Conservation (phyloP, 2,329 filamentous ascomycete species). For the Penicillium sumatraense region DNA sequence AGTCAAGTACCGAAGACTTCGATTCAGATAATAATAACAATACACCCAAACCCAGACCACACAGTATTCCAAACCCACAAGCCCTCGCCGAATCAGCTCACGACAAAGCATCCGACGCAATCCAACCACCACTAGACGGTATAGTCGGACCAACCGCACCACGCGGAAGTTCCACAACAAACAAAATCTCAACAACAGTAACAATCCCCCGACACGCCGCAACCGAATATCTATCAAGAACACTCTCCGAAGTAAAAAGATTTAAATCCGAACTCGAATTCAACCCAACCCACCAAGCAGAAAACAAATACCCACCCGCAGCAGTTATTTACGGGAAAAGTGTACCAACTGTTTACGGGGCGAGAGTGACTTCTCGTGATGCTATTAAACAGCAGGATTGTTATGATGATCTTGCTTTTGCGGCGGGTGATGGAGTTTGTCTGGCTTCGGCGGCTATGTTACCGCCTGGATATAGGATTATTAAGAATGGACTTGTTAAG, state of each 20-base stretch:
- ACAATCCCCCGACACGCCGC: slow-evolving; percentile 60
- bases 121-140: slow-evolving; percentile 37
- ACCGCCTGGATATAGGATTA: slow-evolving; percentile 76
- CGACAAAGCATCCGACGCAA: slow-evolving; percentile 20
- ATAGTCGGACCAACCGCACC: slow-evolving; percentile 31
- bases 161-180: slow-evolving; percentile 30
- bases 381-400: slow-evolving; percentile 75
- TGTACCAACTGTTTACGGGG: slow-evolving; percentile 82
- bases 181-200: slow-evolving; percentile 36
- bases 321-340: slow-evolving; percentile 85
- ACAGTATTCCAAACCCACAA: slow-evolving; percentile 15
- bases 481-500: slow-evolving; percentile 73
- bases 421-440: slow-evolving; percentile 86
- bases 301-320: slow-evolving; percentile 81
- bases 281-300: slow-evolving; percentile 59
- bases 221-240: slow-evolving; percentile 73
- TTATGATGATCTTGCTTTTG: slow-evolving; percentile 87
- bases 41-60: background rate
- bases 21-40: slow-evolving; percentile 5
- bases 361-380: slow-evolving; percentile 72
- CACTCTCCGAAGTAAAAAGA: slow-evolving; percentile 68
- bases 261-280: slow-evolving; percentile 79
- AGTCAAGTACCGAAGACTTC: slow-evolving; percentile 9
- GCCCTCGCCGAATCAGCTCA: slow-evolving; percentile 8
- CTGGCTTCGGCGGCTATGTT: slow-evolving; percentile 84